Percentiles rank a stretch among this genome's conserved stretches.
phyloP scores from a whole-genome alignment of 495 filamentous ascomycete genomes.

The Chlorociboria aeruginascens region DNA sequence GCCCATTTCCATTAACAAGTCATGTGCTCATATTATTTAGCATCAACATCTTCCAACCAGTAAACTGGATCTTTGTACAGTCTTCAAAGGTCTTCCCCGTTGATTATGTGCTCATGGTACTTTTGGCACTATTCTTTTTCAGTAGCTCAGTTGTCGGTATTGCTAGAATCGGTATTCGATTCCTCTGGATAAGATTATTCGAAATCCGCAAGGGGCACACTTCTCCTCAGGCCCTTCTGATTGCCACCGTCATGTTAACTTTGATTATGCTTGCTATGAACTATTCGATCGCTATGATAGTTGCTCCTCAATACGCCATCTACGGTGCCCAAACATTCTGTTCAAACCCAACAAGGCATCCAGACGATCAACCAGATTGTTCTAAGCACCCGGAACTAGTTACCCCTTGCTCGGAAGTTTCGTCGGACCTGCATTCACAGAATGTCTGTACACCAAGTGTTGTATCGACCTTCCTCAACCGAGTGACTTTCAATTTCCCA shows the following conservation, averaged over 20 bases:
- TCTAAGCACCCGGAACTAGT: conserved; percentile 57
- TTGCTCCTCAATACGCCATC: conserved; percentile 88
- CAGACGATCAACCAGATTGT: conserved; percentile 64
- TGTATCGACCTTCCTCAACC: conserved; percentile 83
- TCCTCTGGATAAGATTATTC: conserved; percentile 89
- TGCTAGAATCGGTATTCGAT: conserved; percentile 78
- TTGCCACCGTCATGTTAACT: conserved; percentile 82
- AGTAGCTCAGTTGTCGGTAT: conserved; percentile 75
- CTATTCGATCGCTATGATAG: conserved; percentile 80
- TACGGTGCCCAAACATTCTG: conserved; percentile 95
- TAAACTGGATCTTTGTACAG: conserved; percentile 83
- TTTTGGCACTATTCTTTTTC: conserved; percentile 79
- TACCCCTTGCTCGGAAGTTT: conserved; percentile 68
- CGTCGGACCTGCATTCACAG: conserved; percentile 44
- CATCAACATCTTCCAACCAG: conserved; percentile 85
- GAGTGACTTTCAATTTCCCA: conserved; percentile 88
- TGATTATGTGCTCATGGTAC: conserved; percentile 79
- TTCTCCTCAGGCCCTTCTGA: conserved; percentile 80
- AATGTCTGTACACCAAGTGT: conserved; percentile 83
- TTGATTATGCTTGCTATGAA: conserved; percentile 82
- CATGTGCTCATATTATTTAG: conserved; percentile 20
- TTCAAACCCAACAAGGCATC: conserved; percentile 42
- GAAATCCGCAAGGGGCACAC: conserved; percentile 81
- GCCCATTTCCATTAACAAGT: not conserved
- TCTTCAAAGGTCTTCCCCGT: conserved; percentile 78